These are phyloP conservation scores for Przewalskia tangutica DNA, from an alignment of 257 asterid species.

Conservation along the genomic window DNA sequence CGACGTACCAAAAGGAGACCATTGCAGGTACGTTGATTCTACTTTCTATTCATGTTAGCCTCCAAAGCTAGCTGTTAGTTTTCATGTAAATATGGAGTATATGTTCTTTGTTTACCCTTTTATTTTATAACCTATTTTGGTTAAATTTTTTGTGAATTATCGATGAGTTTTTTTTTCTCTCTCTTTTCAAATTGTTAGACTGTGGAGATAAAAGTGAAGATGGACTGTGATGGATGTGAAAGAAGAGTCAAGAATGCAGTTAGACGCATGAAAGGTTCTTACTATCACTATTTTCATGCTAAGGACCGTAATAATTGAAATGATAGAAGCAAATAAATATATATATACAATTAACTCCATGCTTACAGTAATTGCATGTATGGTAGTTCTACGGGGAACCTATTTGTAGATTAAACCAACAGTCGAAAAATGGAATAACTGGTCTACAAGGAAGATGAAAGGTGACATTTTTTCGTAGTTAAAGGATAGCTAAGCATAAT, in stretches of 20 bases:
- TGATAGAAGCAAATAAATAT: neutral
- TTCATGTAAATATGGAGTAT: neutral
- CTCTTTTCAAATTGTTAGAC: constrained; percentile 32
- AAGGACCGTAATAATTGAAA: neutral
- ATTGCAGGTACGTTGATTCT: constrained; percentile 52
- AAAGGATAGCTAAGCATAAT: neutral
- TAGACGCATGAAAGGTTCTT: constrained; percentile 53
- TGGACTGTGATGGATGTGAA: constrained; percentile 96
- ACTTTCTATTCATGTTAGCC: neutral
- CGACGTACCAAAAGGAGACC: constrained; percentile 51
- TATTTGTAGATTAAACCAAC: neutral
- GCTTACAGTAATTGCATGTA: neutral
- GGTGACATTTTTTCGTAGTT: neutral
- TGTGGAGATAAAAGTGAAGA: constrained; percentile 78
- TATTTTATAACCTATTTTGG: neutral
- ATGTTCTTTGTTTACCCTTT: neutral
- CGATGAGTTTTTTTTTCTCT: neutral
- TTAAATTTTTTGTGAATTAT: too few relatives aligned
- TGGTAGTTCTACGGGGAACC: neutral
- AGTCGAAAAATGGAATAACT: neutral
- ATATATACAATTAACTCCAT: neutral
- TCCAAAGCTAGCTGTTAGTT: neutral
- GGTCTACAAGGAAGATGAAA: neutral
- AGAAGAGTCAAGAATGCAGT: constrained; percentile 77
- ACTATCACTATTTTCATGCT: neutral